Evolutionary conservation across 2,329 filamentous ascomycete species (phyloP).

Genomic region (Aspergillus sp.): DNA sequence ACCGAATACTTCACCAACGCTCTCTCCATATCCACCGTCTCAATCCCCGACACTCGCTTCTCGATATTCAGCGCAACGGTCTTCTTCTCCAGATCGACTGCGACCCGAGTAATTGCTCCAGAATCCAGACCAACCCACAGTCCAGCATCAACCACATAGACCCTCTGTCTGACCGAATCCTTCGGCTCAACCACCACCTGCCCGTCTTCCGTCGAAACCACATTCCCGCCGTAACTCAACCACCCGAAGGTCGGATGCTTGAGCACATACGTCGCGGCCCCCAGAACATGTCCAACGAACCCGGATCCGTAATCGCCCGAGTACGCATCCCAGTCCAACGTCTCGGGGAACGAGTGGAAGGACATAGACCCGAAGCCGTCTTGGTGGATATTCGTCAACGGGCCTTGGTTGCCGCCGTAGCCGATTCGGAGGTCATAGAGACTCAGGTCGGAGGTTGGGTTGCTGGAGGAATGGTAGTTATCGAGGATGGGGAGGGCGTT

Average conservation of each 20-base stretch:
- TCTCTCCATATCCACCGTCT: not conserved
- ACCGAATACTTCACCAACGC: not conserved
- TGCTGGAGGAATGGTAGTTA: slow-evolving; percentile 43
- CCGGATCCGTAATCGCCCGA: slow-evolving; percentile 59
- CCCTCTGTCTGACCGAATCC: not conserved
- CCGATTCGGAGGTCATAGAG: slow-evolving; percentile 54
- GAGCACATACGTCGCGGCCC: slow-evolving; percentile 11
- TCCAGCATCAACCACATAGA: not conserved
- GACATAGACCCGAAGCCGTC: slow-evolving; percentile 56
- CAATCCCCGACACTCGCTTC: not conserved
- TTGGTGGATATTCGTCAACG: slow-evolving; percentile 56
- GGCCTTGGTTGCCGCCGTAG: slow-evolving; percentile 55
- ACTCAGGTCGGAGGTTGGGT: slow-evolving; percentile 13
- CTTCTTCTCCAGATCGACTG: not conserved
- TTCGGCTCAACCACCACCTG: slow-evolving; percentile 27
- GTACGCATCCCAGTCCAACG: slow-evolving; percentile 43
- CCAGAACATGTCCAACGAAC: slow-evolving; percentile 54
- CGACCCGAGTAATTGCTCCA: not conserved
- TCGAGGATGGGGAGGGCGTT: slow-evolving; percentile 57
- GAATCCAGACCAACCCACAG: not conserved
- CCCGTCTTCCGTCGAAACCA: not conserved
- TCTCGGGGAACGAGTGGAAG: slow-evolving; percentile 59
- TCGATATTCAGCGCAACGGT: not conserved
- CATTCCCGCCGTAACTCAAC: not conserved
- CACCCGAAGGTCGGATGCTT: not conserved